Evolutionary conservation across 306 rosid genomes (phyloP).

Genomic region (Prunus mume): DNA sequence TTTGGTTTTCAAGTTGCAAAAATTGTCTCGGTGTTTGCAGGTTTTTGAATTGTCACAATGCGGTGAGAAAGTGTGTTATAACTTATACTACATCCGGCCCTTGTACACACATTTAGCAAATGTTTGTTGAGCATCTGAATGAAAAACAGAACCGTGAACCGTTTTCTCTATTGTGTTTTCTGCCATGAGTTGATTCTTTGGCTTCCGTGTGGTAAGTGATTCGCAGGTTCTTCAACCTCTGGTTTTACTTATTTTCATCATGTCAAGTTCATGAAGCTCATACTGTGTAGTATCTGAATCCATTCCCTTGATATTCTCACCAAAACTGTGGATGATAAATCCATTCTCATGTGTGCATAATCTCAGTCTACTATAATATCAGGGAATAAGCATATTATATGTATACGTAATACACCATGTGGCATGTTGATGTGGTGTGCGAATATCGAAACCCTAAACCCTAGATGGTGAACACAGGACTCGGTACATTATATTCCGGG

Average conservation of each 20-base stretch:
- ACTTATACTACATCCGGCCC: not conserved
- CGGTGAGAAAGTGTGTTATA: not conserved
- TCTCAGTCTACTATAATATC: too few relatives aligned
- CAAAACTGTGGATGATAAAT: too few relatives aligned
- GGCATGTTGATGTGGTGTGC: too few relatives aligned
- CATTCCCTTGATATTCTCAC: too few relatives aligned
- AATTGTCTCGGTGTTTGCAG: not conserved
- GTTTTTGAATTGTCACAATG: not conserved
- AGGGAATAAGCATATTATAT: too few relatives aligned
- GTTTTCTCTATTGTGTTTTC: not conserved
- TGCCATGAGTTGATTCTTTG: not conserved
- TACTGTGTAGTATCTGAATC: too few relatives aligned
- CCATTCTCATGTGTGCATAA: too few relatives aligned
- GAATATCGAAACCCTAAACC: too few relatives aligned
- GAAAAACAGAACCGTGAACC: not conserved
- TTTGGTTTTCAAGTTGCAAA: slow-evolving; percentile 3
- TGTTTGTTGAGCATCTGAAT: not conserved
- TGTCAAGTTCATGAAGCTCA: too few relatives aligned
- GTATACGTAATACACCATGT: too few relatives aligned
- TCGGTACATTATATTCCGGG: too few relatives aligned
- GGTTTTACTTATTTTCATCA: not conserved
- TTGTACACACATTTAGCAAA: not conserved
- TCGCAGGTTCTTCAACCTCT: not conserved
- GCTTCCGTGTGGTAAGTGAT: not conserved
- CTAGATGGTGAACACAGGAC: too few relatives aligned